Evolutionary conservation across 257 asterid genomes (phyloP).

Genomic region (Ehretia macrophylla): DNA sequence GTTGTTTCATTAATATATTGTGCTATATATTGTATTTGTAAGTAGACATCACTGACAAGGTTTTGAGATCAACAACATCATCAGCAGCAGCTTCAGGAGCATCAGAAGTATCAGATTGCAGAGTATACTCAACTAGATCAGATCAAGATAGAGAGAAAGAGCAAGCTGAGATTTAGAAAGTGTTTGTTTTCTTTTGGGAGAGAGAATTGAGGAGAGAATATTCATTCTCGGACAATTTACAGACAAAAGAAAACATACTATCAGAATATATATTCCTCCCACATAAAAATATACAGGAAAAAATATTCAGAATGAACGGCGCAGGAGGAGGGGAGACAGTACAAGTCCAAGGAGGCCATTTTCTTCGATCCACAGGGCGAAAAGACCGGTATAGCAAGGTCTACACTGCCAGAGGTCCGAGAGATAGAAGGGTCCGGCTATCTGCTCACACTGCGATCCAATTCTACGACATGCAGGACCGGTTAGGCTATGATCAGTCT

Average conservation of each 20-base stretch:
- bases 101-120: conserved; percentile 14
- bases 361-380: conserved; percentile 36
- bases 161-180: conserved; percentile 1
- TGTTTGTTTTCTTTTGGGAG: too few relatives aligned
- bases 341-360: conserved; percentile 46
- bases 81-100: conserved; percentile 16
- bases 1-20: too few relatives aligned
- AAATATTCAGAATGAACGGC: conserved; percentile 41
- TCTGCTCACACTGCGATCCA: conserved; percentile 67
- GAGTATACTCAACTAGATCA: conserved; percentile 13
- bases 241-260: too few relatives aligned
- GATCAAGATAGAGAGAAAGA: conserved; percentile 3
- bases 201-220: too few relatives aligned
- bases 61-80: conserved; percentile 44
- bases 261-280: too few relatives aligned
- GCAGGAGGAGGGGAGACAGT: conserved; percentile 35
- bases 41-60: conserved; percentile 10
- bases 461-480: conserved; percentile 63
- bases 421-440: conserved; percentile 58
- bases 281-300: too few relatives aligned
- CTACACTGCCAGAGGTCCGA: conserved; percentile 50
- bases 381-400: conserved; percentile 65
- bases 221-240: too few relatives aligned
- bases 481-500: conserved; percentile 61
- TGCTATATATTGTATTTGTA: conserved; percentile 26